Conservation (phyloP, 2,329 filamentous ascomycete species). For the Purpureocillium lavendulum region DNA sequence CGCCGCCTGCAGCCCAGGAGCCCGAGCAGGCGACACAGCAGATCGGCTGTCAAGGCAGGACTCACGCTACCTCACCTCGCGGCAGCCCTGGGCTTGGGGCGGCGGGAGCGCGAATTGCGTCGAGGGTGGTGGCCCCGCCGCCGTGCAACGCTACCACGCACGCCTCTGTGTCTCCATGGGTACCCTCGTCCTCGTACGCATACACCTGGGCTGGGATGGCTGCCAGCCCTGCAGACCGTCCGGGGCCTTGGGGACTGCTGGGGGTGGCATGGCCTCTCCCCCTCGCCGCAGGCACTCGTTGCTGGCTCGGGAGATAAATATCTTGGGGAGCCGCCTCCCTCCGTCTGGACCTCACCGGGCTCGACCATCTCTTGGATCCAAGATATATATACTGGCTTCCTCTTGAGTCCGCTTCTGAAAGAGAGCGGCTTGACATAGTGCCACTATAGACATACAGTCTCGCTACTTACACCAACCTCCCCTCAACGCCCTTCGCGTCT, state of each 20-base stretch:
- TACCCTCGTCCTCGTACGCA: background rate
- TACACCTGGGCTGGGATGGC: background rate
- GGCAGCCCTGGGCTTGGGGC: too few relatives aligned
- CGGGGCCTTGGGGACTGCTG: background rate
- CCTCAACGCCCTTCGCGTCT: too few relatives aligned
- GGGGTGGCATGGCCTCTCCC: background rate
- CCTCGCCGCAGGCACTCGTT: constrained; percentile 2
- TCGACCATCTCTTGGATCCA: background rate
- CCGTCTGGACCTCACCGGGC: constrained; percentile 9
- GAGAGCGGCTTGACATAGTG: too few relatives aligned
- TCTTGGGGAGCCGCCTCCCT: constrained; percentile 14
- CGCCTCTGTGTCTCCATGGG: constrained; percentile 1
- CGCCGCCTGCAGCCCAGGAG: background rate
- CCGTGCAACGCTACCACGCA: constrained; percentile 4
- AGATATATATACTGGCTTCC: too few relatives aligned
- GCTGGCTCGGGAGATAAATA: constrained; percentile 19
- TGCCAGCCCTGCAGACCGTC: constrained; percentile 4
- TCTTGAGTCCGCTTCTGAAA: too few relatives aligned
- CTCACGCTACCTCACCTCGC: too few relatives aligned
- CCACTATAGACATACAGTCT: too few relatives aligned
- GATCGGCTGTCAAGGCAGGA: constrained; percentile 3
- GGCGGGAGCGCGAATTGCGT: background rate
- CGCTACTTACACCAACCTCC: too few relatives aligned
- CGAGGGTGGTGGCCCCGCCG: constrained; percentile 2
- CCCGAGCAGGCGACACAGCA: background rate